Evolutionary conservation across 495 filamentous ascomycete species (phyloP).

Genomic region (Aspergillus indologenus): DNA sequence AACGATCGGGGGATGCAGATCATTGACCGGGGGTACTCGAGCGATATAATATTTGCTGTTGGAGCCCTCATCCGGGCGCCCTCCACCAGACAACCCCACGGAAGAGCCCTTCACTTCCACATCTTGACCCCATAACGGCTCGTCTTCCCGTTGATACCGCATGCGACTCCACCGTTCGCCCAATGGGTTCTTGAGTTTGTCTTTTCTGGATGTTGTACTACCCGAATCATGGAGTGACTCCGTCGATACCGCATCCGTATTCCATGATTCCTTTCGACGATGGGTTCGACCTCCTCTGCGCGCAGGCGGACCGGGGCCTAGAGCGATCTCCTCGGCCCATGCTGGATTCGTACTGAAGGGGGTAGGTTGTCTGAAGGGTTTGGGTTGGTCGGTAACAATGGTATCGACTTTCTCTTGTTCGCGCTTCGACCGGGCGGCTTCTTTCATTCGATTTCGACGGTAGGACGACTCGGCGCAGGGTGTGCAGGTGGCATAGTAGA

Average conservation of each 20-base stretch:
- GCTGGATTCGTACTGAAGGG: conserved; percentile 81
- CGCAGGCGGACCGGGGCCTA: conserved; percentile 71
- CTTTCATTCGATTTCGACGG: conserved; percentile 61
- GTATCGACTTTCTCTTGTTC: conserved; percentile 51
- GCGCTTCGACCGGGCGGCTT: conserved; percentile 58
- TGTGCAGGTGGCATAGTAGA: conserved; percentile 81
- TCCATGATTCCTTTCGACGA: conserved; percentile 47
- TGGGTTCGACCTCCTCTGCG: conserved; percentile 49
- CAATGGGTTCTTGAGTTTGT: conserved; percentile 37
- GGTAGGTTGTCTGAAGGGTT: conserved; percentile 72
- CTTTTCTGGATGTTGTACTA: conserved; percentile 28
- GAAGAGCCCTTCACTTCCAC: conserved; percentile 46
- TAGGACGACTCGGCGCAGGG: conserved; percentile 67
- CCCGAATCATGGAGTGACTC: conserved; percentile 28
- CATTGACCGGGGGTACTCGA: conserved; percentile 78
- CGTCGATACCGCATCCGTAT: conserved; percentile 29
- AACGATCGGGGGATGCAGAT: conserved; percentile 82
- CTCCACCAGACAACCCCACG: conserved; percentile 51
- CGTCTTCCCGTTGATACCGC: conserved; percentile 80
- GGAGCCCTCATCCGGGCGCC: conserved; percentile 37
- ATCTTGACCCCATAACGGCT: conserved; percentile 70
- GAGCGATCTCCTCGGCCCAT: conserved; percentile 78
- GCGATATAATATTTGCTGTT: conserved; percentile 59
- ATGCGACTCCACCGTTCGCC: conserved; percentile 67
- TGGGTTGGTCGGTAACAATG: conserved; percentile 62